Conservation (phyloP, 768 basidiomycete species). For the Pleurotus ostreatus region DNA sequence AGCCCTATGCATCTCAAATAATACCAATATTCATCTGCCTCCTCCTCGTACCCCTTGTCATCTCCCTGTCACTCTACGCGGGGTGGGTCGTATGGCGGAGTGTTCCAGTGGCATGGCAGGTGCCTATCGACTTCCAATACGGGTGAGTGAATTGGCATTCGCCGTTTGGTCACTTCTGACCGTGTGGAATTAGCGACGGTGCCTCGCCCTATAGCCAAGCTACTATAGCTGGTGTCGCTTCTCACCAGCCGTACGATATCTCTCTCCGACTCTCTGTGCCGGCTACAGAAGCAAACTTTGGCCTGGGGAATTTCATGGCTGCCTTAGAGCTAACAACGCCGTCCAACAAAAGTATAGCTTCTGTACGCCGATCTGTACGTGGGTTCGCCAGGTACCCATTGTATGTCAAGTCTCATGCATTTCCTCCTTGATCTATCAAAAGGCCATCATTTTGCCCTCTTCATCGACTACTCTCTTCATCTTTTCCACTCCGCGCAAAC, state of each 20-base stretch:
- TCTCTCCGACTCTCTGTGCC: conserved; percentile 66
- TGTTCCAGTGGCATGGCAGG: conserved; percentile 67
- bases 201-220: conserved; percentile 58
- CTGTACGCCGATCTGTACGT: conserved; percentile 65
- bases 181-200: conserved; percentile 47
- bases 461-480: conserved; percentile 24
- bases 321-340: conserved; percentile 54
- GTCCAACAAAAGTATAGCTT: conserved; percentile 59
- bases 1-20: conserved; percentile 55
- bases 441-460: conserved; percentile 60
- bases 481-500: conserved; percentile 34
- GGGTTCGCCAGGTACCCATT: background rate
- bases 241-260: conserved; percentile 72
- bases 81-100: conserved; percentile 75
- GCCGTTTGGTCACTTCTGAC: conserved; percentile 9
- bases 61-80: conserved; percentile 58
- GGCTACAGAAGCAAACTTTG: conserved; percentile 59
- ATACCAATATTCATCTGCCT: conserved; percentile 63
- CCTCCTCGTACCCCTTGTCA: conserved; percentile 57
- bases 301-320: conserved; percentile 84
- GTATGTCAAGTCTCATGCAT: conserved; percentile 6
- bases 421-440: conserved; percentile 9
- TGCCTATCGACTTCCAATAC: conserved; percentile 71
- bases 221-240: conserved; percentile 44
- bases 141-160: conserved; percentile 45